These are phyloP conservation scores for Sanghuangporus baumii DNA, from an alignment of 1,284 basidiomycete species.

Conservation along the genomic window DNA sequence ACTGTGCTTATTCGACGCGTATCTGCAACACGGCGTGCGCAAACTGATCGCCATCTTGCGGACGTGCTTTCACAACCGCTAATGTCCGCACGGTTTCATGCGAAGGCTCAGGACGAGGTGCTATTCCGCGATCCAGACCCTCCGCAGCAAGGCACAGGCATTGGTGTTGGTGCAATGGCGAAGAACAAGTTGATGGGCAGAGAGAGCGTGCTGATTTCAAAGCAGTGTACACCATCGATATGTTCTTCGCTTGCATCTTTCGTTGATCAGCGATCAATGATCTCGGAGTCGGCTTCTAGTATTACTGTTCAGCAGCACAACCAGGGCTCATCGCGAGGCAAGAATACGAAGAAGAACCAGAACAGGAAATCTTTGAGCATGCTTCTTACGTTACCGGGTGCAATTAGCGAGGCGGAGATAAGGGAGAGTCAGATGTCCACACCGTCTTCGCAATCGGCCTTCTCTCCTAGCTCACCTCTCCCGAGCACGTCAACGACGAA, in stretches of 20 bases:
- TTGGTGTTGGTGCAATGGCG: constrained; percentile 45
- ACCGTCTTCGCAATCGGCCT: background rate
- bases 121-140: constrained; percentile 37
- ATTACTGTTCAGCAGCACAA: constrained; percentile 1
- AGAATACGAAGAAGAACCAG: constrained; percentile 3
- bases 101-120: constrained; percentile 53
- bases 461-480: constrained; percentile 8
- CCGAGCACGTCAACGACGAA: background rate
- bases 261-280: background rate
- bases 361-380: constrained; percentile 6
- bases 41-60: constrained; percentile 60
- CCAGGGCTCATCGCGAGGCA: background rate
- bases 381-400: constrained; percentile 11
- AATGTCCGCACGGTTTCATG: constrained; percentile 53
- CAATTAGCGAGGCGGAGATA: constrained; percentile 1
- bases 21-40: constrained; percentile 59
- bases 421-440: constrained; percentile 2
- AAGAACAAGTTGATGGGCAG: constrained; percentile 55
- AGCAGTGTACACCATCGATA: constrained; percentile 10
- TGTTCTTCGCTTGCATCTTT: background rate
- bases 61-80: constrained; percentile 67
- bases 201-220: constrained; percentile 55
- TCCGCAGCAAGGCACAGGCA: constrained; percentile 37
- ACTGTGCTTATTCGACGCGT: constrained; percentile 66
- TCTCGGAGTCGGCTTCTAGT: constrained; percentile 7